Evolutionary conservation across 2,329 filamentous ascomycete species (phyloP), one percentile per base, ranked within the genome.

Genomic region (Westerdykella ornata): DNA sequence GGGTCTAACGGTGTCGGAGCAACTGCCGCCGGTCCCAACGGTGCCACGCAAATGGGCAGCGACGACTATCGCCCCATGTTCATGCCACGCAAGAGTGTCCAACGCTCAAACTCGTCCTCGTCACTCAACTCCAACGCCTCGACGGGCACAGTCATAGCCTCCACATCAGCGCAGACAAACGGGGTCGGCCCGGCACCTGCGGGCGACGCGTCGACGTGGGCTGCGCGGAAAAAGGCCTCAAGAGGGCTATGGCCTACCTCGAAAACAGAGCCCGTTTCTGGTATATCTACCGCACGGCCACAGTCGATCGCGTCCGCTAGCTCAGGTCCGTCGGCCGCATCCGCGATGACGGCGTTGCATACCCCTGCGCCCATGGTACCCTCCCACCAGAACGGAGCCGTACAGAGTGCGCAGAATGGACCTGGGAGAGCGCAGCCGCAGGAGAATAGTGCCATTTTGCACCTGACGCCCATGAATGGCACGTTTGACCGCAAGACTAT

Each of bases 401-500:
- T 78, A 19, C 72, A 67, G 44, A 51, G 71, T 9, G 81, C 72
- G 67, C 75, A 68, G 45, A 84, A 84, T 71, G 80, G 79, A 38
- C 65, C 67, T 43, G 65, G 51, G 48, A 67, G 74, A 30, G 49
- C 59, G 38, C 69, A 72, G 48, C 57, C 54, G 19, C 64, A 72
- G 26, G 80, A 83, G 42, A 78, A 79, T 5, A 80, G 85, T 39
- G 87, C 88, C 0, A 82, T 96, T 16, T 76, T 96, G 32, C 88
- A 88, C 47, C 78, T 98, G 4, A 71, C 90, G 5, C 94, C 92
- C 1, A 80, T 97, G 57, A 98, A 98, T 60, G 87, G 88, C 44
- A 97, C 90, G 1, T 98, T 98, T 62, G 92, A 97, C 66, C 83
- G 88, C 58, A 98, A 98, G 70, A 92, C 89, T 33, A 97, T 98